These are phyloP conservation scores for Lachancea dasiensis DNA, from an alignment of 805 yeast species.

Conservation along the genomic window DNA sequence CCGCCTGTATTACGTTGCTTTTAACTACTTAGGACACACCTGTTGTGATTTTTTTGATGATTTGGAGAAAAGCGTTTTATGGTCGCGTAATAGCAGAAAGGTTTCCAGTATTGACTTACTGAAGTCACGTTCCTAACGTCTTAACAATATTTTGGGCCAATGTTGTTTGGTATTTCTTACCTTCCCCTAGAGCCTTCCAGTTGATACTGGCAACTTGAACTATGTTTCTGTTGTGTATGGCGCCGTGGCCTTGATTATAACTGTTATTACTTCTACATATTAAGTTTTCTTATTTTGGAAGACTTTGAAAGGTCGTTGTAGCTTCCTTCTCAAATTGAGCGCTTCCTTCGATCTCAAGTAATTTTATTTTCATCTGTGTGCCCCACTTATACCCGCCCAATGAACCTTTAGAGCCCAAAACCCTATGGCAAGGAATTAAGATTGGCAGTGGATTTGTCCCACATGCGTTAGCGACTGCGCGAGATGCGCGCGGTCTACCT, in stretches of 20 bases:
- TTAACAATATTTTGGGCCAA: constrained; percentile 43
- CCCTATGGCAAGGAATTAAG: constrained; percentile 41
- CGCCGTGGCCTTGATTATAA: constrained; percentile 15
- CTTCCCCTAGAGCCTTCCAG: constrained; percentile 51
- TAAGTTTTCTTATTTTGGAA: too few species aligned
- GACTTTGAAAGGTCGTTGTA: too few species aligned
- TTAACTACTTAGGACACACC: constrained; percentile 56
- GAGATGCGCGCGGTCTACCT: constrained; percentile 28
- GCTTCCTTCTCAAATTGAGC: too few species aligned
- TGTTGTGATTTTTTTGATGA: constrained; percentile 42
- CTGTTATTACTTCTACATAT: constrained; percentile 1
- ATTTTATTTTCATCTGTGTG: constrained; percentile 24
- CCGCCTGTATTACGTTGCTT: constrained; percentile 55
- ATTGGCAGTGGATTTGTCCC: constrained; percentile 37
- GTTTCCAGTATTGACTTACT: neutral
- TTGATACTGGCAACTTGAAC: constrained; percentile 46
- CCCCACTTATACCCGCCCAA: constrained; percentile 40
- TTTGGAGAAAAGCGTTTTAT: constrained; percentile 33
- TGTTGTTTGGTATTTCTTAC: constrained; percentile 46
- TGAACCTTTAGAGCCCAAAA: constrained; percentile 29
- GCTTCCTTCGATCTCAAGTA: too few species aligned
- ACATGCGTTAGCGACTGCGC: constrained; percentile 40
- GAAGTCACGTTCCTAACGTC: constrained; percentile 32
- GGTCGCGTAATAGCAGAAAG: constrained; percentile 2
- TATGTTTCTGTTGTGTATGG: constrained; percentile 44